These are phyloP conservation scores for Dactylellina parvicollis DNA, from an alignment of 2,329 filamentous ascomycete genomes.

Conservation along the genomic window DNA sequence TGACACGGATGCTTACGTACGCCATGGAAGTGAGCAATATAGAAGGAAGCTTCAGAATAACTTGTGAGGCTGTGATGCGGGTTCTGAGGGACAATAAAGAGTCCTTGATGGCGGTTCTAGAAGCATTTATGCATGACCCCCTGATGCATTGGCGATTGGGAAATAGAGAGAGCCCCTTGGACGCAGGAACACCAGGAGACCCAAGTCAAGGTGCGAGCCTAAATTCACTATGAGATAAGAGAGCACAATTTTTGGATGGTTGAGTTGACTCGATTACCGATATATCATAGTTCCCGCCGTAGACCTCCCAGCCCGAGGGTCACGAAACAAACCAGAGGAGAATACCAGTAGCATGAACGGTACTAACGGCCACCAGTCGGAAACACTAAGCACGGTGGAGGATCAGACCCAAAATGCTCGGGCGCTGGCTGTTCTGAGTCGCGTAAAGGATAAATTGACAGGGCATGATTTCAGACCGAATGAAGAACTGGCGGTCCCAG, in stretches of 20 bases:
- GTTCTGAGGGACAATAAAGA: conserved; percentile 97
- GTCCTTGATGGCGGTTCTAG: conserved; percentile 95
- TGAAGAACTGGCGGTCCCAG: conserved; percentile 83
- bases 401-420: conserved; percentile 74
- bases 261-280: background rate
- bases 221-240: background rate
- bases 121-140: conserved; percentile 99
- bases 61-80: conserved; percentile 97
- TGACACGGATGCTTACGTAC: conserved; percentile 98
- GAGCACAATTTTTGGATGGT: background rate
- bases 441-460: conserved; percentile 94
- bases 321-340: conserved; percentile 24
- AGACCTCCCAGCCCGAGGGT: conserved; percentile 12
- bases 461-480: conserved; percentile 88
- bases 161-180: conserved; percentile 57
- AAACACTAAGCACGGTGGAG: conserved; percentile 24
- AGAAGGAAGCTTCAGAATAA: conserved; percentile 96
- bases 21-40: conserved; percentile 99
- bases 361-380: conserved; percentile 11
- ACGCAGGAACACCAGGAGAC: conserved; percentile 36
- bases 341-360: conserved; percentile 10
- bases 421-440: conserved; percentile 86
- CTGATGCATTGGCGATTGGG: conserved; percentile 91
- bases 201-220: conserved; percentile 12
- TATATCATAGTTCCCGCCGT: background rate